phyloP scores from a whole-genome alignment of 768 basidiomycete genomes.

The Lactarius hatsudake region DNA sequence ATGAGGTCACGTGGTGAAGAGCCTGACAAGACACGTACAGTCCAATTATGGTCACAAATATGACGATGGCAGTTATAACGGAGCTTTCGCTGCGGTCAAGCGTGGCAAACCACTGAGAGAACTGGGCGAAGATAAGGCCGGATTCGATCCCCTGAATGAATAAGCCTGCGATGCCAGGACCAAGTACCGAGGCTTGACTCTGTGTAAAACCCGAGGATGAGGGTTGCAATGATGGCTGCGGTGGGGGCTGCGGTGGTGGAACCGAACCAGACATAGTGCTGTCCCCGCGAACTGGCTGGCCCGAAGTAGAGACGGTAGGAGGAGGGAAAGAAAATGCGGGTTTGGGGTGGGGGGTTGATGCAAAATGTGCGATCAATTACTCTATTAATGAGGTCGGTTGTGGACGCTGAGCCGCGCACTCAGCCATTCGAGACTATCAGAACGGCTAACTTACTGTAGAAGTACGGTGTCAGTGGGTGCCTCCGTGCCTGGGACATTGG shows the following conservation, averaged over 20 bases:
- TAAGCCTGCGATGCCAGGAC: conserved; percentile 8
- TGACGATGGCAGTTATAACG: too few relatives aligned
- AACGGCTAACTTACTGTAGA: too few relatives aligned
- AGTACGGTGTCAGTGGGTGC: too few relatives aligned
- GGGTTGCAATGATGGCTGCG: too few relatives aligned
- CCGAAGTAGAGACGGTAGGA: neutral
- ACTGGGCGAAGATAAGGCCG: too few relatives aligned
- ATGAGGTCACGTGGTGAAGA: neutral
- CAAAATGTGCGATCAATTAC: neutral
- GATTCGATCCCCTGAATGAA: too few relatives aligned
- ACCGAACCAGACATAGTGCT: neutral
- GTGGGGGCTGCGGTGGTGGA: neutral
- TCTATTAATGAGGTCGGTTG: neutral
- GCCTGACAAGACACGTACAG: too few relatives aligned
- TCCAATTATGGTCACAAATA: too few relatives aligned
- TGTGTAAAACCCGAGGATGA: neutral
- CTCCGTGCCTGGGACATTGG: neutral
- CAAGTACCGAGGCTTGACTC: neutral
- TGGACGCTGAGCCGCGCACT: neutral
- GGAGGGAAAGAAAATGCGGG: neutral
- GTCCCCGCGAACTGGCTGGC: neutral
- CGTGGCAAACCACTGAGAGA: too few relatives aligned
- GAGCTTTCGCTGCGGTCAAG: too few relatives aligned
- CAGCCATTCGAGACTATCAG: neutral
- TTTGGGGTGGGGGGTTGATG: neutral